phyloP scores from a whole-genome alignment of 2,329 filamentous ascomycete species.

The Dactylellina sp. region DNA sequence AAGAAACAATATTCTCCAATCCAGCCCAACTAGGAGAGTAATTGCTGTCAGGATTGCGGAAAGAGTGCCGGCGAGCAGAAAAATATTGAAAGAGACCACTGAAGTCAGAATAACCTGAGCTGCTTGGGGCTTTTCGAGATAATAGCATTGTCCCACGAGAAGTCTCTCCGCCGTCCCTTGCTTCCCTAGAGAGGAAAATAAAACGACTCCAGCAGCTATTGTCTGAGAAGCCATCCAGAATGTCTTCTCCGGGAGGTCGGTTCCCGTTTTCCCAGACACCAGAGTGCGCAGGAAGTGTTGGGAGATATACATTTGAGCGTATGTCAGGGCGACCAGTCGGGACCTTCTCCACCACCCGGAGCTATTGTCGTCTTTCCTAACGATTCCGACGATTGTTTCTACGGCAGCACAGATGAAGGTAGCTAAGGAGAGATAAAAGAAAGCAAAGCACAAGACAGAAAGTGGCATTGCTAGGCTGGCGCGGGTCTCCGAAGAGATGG shows the following conservation, averaged over 20 bases:
- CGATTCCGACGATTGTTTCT: constrained; percentile 39
- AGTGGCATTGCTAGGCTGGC: constrained; percentile 18
- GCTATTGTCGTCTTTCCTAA: constrained; percentile 39
- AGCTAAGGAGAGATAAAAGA: constrained; percentile 47
- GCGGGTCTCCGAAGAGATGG: constrained; percentile 22
- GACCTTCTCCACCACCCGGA: constrained; percentile 47
- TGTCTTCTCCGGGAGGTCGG: constrained; percentile 27
- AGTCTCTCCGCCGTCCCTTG: constrained; percentile 17
- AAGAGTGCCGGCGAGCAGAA: constrained; percentile 18
- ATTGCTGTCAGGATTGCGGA: constrained; percentile 14
- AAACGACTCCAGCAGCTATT: constrained; percentile 26
- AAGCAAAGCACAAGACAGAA: constrained; percentile 33
- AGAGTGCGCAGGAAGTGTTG: constrained; percentile 41
- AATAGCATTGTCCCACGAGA: constrained; percentile 33
- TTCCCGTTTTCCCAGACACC: constrained; percentile 21
- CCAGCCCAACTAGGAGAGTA: constrained; percentile 22
- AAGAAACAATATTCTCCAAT: constrained; percentile 36
- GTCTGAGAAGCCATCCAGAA: constrained; percentile 55
- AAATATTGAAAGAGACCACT: constrained; percentile 33
- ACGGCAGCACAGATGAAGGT: constrained; percentile 33
- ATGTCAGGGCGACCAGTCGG: constrained; percentile 42
- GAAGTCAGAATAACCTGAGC: constrained; percentile 35
- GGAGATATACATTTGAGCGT: constrained; percentile 51
- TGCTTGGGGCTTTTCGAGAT: constrained; percentile 32
- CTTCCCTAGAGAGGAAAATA: constrained; percentile 17